phyloP scores from a whole-genome alignment of 192 early-diverging fungal genomes.

The Rhizoclosmatium sp. region DNA sequence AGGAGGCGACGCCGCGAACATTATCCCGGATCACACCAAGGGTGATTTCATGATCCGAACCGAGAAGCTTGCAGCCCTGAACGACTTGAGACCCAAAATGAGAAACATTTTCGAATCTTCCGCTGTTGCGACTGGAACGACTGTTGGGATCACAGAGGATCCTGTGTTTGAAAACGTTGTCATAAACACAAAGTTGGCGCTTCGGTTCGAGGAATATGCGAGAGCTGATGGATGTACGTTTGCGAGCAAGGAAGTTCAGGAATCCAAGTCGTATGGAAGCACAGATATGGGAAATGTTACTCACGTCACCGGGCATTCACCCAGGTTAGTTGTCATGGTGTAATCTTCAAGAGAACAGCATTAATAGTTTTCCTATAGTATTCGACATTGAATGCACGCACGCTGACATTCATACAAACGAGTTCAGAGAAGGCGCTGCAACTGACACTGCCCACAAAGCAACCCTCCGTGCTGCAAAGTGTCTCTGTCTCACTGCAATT shows the following conservation, averaged over 20 bases:
- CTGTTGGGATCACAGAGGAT: constrained; percentile 60
- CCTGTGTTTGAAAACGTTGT: constrained; percentile 65
- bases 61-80: constrained; percentile 52
- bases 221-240: constrained; percentile 32
- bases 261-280: constrained; percentile 52
- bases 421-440: constrained; percentile 67
- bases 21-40: constrained; percentile 53
- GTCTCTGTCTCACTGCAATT: constrained; percentile 30
- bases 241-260: constrained; percentile 24
- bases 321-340: not conserved
- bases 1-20: constrained; percentile 65
- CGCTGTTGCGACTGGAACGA: constrained; percentile 74
- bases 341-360: not conserved
- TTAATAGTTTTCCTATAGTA: constrained; percentile 42
- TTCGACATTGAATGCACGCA: constrained; percentile 59
- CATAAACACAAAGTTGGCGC: constrained; percentile 56
- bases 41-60: constrained; percentile 62
- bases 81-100: constrained; percentile 58
- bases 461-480: constrained; percentile 29
- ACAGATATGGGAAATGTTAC: constrained; percentile 82
- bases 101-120: constrained; percentile 68
- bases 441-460: constrained; percentile 63
- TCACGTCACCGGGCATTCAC: constrained; percentile 68
- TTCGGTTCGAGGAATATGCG: constrained; percentile 40
- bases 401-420: constrained; percentile 71